Conservation (phyloP, 73 alveolate species). For the Paramecium primaurelia region DNA sequence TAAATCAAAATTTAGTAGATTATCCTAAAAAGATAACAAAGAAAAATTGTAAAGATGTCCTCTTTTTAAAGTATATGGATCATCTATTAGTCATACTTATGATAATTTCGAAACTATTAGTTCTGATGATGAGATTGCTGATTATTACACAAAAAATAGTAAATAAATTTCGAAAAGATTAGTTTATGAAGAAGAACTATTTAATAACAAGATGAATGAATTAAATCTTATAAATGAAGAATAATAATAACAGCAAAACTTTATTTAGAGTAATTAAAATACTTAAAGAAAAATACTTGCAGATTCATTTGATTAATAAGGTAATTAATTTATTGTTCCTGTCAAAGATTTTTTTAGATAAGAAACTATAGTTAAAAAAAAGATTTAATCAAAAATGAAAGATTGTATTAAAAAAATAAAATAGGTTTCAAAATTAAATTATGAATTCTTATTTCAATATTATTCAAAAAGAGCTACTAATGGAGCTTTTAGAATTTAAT, state of each 20-base stretch:
- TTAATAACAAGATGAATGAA: background rate
- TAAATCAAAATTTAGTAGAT: background rate
- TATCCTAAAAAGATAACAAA: background rate
- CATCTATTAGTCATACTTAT: no score
- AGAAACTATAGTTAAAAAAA: background rate
- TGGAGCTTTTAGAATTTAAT: background rate
- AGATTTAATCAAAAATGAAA: background rate
- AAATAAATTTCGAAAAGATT: background rate
- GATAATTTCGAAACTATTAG: constrained; percentile 1
- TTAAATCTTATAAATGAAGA: background rate
- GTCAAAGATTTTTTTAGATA: background rate
- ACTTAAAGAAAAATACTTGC: background rate
- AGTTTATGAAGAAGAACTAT: background rate
- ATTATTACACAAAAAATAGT: background rate
- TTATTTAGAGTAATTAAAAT: background rate
- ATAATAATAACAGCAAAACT: background rate
- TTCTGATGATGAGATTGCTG: background rate
- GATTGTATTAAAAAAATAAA: background rate
- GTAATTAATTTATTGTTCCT: background rate
- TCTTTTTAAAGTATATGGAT: background rate
- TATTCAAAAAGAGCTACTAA: background rate
- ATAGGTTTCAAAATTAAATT: background rate
- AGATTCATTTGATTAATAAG: background rate
- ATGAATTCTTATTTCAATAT: background rate
- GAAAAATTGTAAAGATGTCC: background rate